Evolutionary conservation across 345 rosid genomes (phyloP).

Genomic region (Populus pruinosa): DNA sequence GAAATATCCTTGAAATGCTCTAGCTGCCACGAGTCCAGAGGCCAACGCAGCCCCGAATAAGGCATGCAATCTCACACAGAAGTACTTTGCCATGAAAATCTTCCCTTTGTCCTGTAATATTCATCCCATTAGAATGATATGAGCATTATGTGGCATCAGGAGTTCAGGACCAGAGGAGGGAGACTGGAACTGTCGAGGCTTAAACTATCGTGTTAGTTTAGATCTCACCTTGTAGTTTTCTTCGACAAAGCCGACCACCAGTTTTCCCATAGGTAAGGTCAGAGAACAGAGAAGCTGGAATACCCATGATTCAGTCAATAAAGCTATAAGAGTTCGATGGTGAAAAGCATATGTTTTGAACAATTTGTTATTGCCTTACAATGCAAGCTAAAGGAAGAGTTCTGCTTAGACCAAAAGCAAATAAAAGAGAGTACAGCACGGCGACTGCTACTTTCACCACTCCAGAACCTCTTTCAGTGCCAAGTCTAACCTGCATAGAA

Average conservation of each 20-base stretch:
- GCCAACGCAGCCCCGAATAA: constrained; percentile 76
- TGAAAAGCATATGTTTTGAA: background rate
- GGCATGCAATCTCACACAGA: constrained; percentile 76
- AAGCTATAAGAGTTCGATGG: background rate
- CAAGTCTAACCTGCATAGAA: constrained; percentile 60
- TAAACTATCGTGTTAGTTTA: background rate
- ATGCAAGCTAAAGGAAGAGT: constrained; percentile 59
- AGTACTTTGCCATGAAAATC: constrained; percentile 94
- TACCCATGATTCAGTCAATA: constrained; percentile 3
- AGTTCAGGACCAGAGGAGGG: too few relatives aligned
- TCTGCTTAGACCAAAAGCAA: constrained; percentile 49
- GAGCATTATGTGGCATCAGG: too few relatives aligned
- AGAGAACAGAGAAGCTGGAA: constrained; percentile 64
- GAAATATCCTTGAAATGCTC: constrained; percentile 8
- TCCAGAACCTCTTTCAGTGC: constrained; percentile 58
- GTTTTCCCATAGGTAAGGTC: constrained; percentile 68
- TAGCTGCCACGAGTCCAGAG: constrained; percentile 56
- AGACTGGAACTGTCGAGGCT: too few relatives aligned
- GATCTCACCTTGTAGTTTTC: constrained; percentile 65
- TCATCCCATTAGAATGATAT: too few relatives aligned
- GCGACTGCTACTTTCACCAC: constrained; percentile 47
- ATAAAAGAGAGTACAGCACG: constrained; percentile 42
- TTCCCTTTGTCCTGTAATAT: constrained; percentile 53
- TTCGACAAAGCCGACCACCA: constrained; percentile 59
- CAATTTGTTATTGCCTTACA: constrained; percentile 43